Percentiles rank a stretch among this genome's conserved stretches.
Evolutionary conservation across 2,329 filamentous ascomycete genomes (phyloP).

Genomic region (Verticillium tricorpus): DNA sequence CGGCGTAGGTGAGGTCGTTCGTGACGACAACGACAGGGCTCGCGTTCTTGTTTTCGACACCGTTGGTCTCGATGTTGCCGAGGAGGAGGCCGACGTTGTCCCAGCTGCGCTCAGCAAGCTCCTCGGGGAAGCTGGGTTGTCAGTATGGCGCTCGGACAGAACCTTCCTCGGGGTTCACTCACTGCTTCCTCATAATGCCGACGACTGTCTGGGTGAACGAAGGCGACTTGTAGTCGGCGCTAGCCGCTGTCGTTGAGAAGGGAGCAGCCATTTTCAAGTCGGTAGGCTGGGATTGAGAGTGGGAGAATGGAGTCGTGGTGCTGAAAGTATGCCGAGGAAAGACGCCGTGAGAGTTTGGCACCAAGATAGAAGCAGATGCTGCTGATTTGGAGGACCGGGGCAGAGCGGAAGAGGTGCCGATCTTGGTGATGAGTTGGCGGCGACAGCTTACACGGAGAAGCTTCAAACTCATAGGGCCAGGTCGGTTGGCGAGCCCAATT

Average conservation of each 20-base stretch:
- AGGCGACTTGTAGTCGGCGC: constrained; percentile 15
- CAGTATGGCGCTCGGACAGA: not conserved
- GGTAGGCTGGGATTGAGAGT: not conserved
- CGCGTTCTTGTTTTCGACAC: constrained; percentile 19
- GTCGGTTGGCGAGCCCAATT: too few relatives aligned
- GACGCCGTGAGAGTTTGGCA: not conserved
- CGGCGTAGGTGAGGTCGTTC: constrained; percentile 83
- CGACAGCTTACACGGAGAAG: not conserved
- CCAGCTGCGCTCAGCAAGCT: constrained; percentile 82
- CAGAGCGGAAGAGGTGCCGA: not conserved
- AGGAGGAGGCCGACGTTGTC: constrained; percentile 91
- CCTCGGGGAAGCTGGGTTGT: constrained; percentile 73
- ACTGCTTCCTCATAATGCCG: constrained; percentile 75
- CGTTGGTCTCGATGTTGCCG: constrained; percentile 26
- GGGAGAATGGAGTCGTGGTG: not conserved
- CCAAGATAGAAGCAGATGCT: not conserved
- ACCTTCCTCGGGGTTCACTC: constrained; percentile 28
- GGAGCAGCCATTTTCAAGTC: constrained; percentile 12
- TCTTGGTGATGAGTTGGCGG: not conserved
- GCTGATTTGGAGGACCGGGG: not conserved
- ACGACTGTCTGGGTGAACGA: constrained; percentile 60
- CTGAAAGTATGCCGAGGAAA: not conserved
- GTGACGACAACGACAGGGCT: constrained; percentile 52
- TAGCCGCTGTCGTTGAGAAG: constrained; percentile 12
- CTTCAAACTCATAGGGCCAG: not conserved